A percentile compares a stretch with the other conserved stretches of the same genome.
These are phyloP conservation scores for Spergularia marina DNA, from an alignment of 148 eudicot species.

Conservation along the genomic window DNA sequence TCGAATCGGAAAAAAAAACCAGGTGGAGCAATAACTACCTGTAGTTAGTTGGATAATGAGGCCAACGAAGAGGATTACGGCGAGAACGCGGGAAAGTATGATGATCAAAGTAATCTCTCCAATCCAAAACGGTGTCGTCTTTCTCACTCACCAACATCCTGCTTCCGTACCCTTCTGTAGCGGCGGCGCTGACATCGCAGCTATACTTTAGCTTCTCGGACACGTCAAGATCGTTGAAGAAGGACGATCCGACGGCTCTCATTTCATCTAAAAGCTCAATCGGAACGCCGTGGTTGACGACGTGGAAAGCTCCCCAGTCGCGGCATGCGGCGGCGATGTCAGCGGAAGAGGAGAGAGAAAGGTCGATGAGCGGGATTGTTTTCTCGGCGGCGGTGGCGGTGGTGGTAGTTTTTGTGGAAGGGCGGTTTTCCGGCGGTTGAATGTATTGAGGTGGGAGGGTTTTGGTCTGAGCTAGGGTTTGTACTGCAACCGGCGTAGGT, in stretches of 20 bases:
- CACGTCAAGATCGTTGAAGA: conserved; percentile 52
- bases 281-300: conserved; percentile 64
- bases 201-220: conserved; percentile 52
- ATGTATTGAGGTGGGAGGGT: conserved; percentile 44
- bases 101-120: conserved; percentile 97
- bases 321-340: conserved; percentile 46
- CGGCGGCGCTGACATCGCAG: conserved; percentile 45
- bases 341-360: conserved; percentile 26
- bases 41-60: conserved; percentile 57
- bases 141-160: conserved; percentile 61
- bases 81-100: conserved; percentile 71
- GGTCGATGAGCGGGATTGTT: conserved; percentile 55
- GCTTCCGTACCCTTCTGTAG: conserved; percentile 88
- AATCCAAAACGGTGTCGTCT: conserved; percentile 78
- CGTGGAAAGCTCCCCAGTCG: conserved; percentile 87
- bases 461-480: conserved; percentile 34
- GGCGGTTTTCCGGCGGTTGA: conserved; percentile 53
- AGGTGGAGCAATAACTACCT: conserved; percentile 34
- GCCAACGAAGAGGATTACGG: conserved; percentile 66
- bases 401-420: conserved; percentile 24
- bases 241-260: conserved; percentile 46
- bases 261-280: conserved; percentile 44
- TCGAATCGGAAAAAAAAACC: background rate
- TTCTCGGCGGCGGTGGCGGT: conserved; percentile 6
- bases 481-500: conserved; percentile 30